phyloP scores from a whole-genome alignment of 225 moss, liverwort and hornwort genomes.

The Sphagnum contortum region DNA sequence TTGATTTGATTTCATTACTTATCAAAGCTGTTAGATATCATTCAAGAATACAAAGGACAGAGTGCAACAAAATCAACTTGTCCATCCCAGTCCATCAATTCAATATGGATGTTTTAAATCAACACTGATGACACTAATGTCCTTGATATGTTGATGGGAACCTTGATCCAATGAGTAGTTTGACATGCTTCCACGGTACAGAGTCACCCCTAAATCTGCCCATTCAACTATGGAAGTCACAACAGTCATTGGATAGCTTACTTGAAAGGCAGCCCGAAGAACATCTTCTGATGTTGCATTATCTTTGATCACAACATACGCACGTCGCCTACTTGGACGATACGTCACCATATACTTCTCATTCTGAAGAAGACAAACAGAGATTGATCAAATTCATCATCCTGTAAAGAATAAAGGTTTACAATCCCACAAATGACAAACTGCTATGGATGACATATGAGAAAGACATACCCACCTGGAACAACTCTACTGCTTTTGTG shows the following conservation, averaged over 20 bases:
- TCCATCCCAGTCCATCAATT: too few species aligned
- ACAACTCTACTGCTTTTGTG: conserved; percentile 39
- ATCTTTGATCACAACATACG: conserved; percentile 86
- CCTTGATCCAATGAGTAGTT: too few species aligned
- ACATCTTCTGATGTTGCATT: conserved; percentile 85
- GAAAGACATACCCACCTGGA: conserved; percentile 40
- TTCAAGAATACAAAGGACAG: too few species aligned
- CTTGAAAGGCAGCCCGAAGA: conserved; percentile 87
- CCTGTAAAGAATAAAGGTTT: not conserved
- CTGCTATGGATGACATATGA: too few species aligned
- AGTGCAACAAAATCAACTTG: too few species aligned
- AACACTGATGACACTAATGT: too few species aligned
- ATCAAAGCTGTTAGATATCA: too few species aligned
- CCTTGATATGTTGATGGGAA: too few species aligned
- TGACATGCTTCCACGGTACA: too few species aligned
- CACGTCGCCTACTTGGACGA: conserved; percentile 56
- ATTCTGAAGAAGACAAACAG: conserved; percentile 24
- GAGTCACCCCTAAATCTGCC: not conserved
- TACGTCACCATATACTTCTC: conserved; percentile 89
- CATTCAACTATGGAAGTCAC: not conserved
- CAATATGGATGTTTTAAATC: too few species aligned
- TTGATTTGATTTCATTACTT: too few species aligned
- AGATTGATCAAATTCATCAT: not conserved
- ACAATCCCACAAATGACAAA: too few species aligned
- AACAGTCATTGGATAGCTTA: conserved; percentile 2